Evolutionary conservation across 1,139 yeast genomes (phyloP).

Genomic region (Zygosaccharomyces sapae): DNA sequence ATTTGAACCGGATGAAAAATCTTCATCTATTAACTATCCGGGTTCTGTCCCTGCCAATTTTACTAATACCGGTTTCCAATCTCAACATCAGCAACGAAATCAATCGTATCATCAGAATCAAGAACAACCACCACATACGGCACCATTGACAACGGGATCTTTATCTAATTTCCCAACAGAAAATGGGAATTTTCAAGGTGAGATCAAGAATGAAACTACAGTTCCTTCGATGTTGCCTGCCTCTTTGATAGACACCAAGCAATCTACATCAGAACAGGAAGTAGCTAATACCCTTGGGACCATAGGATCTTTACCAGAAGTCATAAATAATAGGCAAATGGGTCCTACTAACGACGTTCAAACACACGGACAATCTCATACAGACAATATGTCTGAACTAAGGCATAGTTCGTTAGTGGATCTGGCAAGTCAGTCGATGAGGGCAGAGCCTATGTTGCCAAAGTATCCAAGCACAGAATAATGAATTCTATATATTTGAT

Average conservation of each 20-base stretch:
- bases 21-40: constrained; percentile 7
- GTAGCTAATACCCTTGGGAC: constrained; percentile 17
- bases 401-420: constrained; percentile 13
- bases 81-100: neutral
- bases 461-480: constrained; percentile 13
- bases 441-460: constrained; percentile 6
- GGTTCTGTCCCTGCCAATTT: constrained; percentile 9
- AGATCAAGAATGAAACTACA: constrained; percentile 8
- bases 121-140: neutral
- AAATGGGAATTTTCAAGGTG: constrained; percentile 4
- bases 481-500: neutral
- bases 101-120: neutral
- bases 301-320: constrained; percentile 15
- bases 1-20: constrained; percentile 5
- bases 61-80: constrained; percentile 3
- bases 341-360: constrained; percentile 14
- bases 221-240: constrained; percentile 2
- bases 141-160: constrained; percentile 11
- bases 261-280: constrained; percentile 2
- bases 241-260: constrained; percentile 5
- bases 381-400: constrained; percentile 8
- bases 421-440: constrained; percentile 8
- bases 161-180: constrained; percentile 9
- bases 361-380: constrained; percentile 5
- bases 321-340: constrained; percentile 18